Evolutionary conservation across 2,329 filamentous ascomycete species (phyloP).

Genomic region (Sporothrix protearum): DNA sequence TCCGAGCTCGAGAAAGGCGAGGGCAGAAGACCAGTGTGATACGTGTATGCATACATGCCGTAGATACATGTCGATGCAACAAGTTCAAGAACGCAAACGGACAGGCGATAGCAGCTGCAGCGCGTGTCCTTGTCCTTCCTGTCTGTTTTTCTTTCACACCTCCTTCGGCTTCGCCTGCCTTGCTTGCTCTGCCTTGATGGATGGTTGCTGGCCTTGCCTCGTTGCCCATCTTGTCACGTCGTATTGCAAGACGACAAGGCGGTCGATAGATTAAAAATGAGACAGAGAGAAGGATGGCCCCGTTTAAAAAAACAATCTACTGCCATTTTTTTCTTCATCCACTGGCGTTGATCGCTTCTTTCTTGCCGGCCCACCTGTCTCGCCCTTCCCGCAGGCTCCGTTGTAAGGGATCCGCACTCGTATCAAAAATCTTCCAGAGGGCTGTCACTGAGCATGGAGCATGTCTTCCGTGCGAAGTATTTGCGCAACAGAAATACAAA

Average conservation of each 20-base stretch:
- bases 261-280: background rate
- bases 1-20: background rate
- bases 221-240: conserved; percentile 4
- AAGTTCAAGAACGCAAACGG: background rate
- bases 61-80: background rate
- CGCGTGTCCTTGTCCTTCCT: background rate
- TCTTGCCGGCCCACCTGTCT: background rate
- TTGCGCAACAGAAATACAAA: background rate
- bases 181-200: background rate
- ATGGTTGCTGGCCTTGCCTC: background rate
- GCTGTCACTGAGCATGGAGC: background rate
- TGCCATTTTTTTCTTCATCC: background rate
- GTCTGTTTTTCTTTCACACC: background rate
- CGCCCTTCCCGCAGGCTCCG: background rate
- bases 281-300: background rate
- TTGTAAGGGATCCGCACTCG: background rate
- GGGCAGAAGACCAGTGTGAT: background rate
- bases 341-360: background rate
- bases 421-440: background rate
- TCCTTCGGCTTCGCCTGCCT: conserved; percentile 6
- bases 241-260: background rate
- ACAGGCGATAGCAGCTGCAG: background rate
- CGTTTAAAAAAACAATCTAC: background rate
- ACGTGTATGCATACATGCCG: background rate
- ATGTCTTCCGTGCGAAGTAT: background rate